Conservation (phyloP, 2,329 filamentous ascomycete species). For the Chaetomium olivaceum region DNA sequence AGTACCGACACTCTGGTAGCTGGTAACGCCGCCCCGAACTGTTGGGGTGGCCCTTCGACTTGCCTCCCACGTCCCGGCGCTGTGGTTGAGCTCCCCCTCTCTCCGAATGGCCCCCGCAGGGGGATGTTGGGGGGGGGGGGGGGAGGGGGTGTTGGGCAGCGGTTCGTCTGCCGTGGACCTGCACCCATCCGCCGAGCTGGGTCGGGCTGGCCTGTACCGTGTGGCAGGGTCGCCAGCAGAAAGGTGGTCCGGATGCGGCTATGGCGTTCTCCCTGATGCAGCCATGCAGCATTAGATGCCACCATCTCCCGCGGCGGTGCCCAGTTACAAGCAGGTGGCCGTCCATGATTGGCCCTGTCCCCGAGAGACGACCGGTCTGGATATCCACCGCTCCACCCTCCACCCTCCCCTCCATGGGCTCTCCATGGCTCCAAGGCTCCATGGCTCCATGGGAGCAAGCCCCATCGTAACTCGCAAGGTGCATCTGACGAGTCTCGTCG, state of each 20-base stretch:
- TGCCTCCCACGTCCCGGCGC: constrained; percentile 18
- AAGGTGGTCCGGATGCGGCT: constrained; percentile 28
- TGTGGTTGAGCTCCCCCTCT: constrained; percentile 19
- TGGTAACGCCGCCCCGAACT: constrained; percentile 15
- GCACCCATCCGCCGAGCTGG: constrained; percentile 24
- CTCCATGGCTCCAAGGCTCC: too few species aligned
- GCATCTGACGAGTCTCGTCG: constrained; percentile 13
- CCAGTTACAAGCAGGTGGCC: constrained; percentile 19
- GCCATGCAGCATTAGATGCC: constrained; percentile 19
- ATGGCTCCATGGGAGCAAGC: neutral
- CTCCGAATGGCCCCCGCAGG: neutral
- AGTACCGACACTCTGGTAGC: constrained; percentile 23
- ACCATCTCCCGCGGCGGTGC: constrained; percentile 14
- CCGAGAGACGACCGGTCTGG: constrained; percentile 9
- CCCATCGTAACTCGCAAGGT: constrained; percentile 14
- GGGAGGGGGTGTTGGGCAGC: constrained; percentile 3
- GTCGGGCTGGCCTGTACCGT: constrained; percentile 21
- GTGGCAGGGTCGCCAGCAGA: constrained; percentile 23
- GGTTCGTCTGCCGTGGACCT: constrained; percentile 15
- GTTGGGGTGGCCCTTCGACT: constrained; percentile 2
- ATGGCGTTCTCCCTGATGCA: constrained; percentile 31
- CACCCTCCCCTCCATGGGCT: neutral
- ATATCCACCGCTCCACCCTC: constrained; percentile 31
- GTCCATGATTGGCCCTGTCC: constrained; percentile 28
- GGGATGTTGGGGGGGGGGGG: constrained; percentile 3